Evolutionary conservation across 2,329 filamentous ascomycete genomes (phyloP).

Genomic region (Hymenoscyphus albidus): DNA sequence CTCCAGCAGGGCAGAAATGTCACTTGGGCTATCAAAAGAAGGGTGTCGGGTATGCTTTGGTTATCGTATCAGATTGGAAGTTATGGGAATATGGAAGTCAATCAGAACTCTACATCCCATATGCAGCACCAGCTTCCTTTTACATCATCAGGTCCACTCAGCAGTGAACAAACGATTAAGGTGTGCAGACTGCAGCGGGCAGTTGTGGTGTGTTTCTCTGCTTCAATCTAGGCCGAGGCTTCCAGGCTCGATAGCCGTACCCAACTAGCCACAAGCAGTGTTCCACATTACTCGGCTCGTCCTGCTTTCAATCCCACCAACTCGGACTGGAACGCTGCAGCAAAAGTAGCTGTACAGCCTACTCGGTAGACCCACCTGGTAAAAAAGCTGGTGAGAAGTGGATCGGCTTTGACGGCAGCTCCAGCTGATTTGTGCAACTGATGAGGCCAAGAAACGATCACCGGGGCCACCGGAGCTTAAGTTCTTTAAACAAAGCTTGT

Average conservation of each 20-base stretch:
- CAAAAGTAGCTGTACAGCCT: too few species aligned
- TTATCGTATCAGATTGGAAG: background rate
- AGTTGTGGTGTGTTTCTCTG: too few species aligned
- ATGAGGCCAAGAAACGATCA: background rate
- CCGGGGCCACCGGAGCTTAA: background rate
- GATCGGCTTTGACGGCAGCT: background rate
- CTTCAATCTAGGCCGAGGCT: too few species aligned
- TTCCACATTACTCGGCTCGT: background rate
- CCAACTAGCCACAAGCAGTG: too few species aligned
- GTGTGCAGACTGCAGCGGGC: too few species aligned
- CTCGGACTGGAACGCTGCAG: background rate
- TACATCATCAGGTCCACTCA: too few species aligned
- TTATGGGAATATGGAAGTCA: background rate
- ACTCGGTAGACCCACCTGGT: too few species aligned
- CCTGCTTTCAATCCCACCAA: background rate
- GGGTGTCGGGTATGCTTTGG: background rate
- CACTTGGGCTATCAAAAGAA: background rate
- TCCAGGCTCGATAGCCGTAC: too few species aligned
- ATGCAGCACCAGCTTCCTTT: background rate
- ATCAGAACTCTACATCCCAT: background rate
- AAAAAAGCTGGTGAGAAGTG: background rate
- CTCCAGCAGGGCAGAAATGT: background rate
- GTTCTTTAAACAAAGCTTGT: slow-evolving; percentile 1
- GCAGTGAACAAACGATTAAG: background rate
- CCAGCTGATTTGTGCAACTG: background rate